Evolutionary conservation across 1,139 yeast species (phyloP).

Genomic region (Hyphopichia buzzinii): DNA sequence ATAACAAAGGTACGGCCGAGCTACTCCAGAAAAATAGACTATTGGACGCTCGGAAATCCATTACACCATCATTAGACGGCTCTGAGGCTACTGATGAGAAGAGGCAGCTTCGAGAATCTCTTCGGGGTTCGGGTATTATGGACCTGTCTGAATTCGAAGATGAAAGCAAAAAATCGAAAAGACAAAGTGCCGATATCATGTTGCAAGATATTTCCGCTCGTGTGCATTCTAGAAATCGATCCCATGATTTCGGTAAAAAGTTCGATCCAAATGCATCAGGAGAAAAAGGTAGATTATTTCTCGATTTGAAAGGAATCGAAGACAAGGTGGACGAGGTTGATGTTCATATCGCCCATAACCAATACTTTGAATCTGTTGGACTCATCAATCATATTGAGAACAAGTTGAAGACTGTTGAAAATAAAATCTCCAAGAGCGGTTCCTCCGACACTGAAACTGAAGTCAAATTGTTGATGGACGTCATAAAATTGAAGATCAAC

Average conservation of each 20-base stretch:
- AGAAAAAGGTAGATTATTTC: slow-evolving; percentile 30
- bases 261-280: slow-evolving; percentile 8
- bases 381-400: slow-evolving; percentile 44
- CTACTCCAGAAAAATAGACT: slow-evolving; percentile 48
- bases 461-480: slow-evolving; percentile 39
- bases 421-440: slow-evolving; percentile 8
- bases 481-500: slow-evolving; percentile 38
- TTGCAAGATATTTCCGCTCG: slow-evolving; percentile 55
- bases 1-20: slow-evolving; percentile 65
- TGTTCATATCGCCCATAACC: slow-evolving; percentile 60
- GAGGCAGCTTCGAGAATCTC: slow-evolving; percentile 39
- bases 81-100: slow-evolving; percentile 34
- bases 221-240: slow-evolving; percentile 55
- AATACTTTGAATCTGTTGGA: slow-evolving; percentile 55
- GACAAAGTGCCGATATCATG: slow-evolving; percentile 38
- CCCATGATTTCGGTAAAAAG: slow-evolving; percentile 40
- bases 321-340: slow-evolving; percentile 68
- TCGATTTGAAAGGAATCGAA: slow-evolving; percentile 53
- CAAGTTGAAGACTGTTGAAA: slow-evolving; percentile 26
- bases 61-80: slow-evolving; percentile 13
- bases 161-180: slow-evolving; percentile 26
- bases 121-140: slow-evolving; percentile 35
- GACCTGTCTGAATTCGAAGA: slow-evolving; percentile 26
- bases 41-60: slow-evolving; percentile 24
- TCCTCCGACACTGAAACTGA: slow-evolving; percentile 22